phyloP scores from a whole-genome alignment of 257 asterid genomes.

The Schizonepeta tenuifolia region DNA sequence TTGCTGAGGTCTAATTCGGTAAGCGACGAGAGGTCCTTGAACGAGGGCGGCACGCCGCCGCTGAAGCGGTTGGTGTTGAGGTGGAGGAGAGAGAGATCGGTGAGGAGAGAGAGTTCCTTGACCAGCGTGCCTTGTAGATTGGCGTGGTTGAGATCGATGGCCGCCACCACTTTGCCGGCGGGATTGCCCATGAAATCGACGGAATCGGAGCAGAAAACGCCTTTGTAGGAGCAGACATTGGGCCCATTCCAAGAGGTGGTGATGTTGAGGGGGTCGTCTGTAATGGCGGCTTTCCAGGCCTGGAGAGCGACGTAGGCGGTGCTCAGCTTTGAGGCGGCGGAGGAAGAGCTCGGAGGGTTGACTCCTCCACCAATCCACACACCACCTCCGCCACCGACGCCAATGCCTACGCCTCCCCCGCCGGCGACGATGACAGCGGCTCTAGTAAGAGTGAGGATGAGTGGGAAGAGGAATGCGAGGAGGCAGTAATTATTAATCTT shows the following conservation, averaged over 20 bases:
- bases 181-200: conserved; percentile 58
- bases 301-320: conserved; percentile 72
- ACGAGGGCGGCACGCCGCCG: conserved; percentile 62
- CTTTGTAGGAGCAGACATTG: conserved; percentile 74
- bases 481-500: conserved; percentile 20
- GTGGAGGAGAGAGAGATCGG: conserved; percentile 67
- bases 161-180: conserved; percentile 50
- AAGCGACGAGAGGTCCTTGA: conserved; percentile 46
- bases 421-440: conserved; percentile 55
- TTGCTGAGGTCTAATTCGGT: conserved; percentile 87
- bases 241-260: conserved; percentile 64
- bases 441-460: conserved; percentile 9
- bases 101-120: conserved; percentile 54
- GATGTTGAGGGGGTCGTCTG: conserved; percentile 71
- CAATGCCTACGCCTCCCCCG: no score
- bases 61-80: conserved; percentile 73
- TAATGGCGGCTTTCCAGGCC: conserved; percentile 78
- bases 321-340: conserved; percentile 41
- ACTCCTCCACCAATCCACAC: conserved; percentile 48
- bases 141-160: conserved; percentile 86
- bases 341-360: conserved; percentile 44
- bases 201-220: conserved; percentile 66
- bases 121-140: conserved; percentile 66
- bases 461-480: conserved; percentile 42
- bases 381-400: conserved; percentile 52